These are phyloP conservation scores for Quillaja saponaria DNA, from an alignment of 306 rosid species.

Conservation along the genomic window DNA sequence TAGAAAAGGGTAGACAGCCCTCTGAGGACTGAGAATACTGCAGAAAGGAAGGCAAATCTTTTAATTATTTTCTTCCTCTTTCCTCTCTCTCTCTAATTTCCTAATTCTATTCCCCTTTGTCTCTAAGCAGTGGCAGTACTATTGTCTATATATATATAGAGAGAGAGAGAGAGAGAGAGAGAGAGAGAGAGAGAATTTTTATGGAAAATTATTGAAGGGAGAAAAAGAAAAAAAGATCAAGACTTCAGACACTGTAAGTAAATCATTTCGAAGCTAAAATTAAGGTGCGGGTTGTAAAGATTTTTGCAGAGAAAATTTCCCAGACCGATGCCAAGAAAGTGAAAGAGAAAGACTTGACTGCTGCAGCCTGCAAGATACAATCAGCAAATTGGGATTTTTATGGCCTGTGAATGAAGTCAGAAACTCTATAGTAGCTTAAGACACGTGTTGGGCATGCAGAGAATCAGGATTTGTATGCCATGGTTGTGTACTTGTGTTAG, in stretches of 20 bases:
- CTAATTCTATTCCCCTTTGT: slow-evolving; percentile 20
- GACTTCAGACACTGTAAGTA: slow-evolving; percentile 20
- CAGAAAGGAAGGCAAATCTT: slow-evolving; percentile 39
- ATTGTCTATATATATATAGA: neutral
- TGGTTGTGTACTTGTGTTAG: neutral
- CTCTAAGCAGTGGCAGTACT: slow-evolving; percentile 21
- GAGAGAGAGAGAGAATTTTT: too few relatives aligned
- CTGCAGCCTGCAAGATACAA: neutral
- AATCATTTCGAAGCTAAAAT: too few relatives aligned
- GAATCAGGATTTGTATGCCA: slow-evolving; percentile 29
- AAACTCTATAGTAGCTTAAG: slow-evolving; percentile 15
- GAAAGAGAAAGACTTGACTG: slow-evolving; percentile 18
- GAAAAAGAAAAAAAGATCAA: slow-evolving; percentile 21
- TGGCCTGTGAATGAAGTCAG: slow-evolving; percentile 3
- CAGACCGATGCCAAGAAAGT: slow-evolving; percentile 13
- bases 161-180: too few relatives aligned
- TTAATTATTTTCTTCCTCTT: slow-evolving; percentile 36
- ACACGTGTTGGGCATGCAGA: slow-evolving; percentile 60
- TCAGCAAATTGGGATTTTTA: slow-evolving; percentile 3
- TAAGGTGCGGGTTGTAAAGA: slow-evolving; percentile 34
- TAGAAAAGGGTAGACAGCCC: slow-evolving; percentile 40
- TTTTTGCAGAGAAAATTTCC: slow-evolving; percentile 39
- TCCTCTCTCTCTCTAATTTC: slow-evolving; percentile 19
- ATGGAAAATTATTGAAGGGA: too few relatives aligned
- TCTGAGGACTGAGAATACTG: slow-evolving; percentile 52